A percentile compares a stretch with the other conserved stretches of the same genome.
phyloP scores from a whole-genome alignment of 495 filamentous ascomycete genomes.

The Penicillium silybi region DNA sequence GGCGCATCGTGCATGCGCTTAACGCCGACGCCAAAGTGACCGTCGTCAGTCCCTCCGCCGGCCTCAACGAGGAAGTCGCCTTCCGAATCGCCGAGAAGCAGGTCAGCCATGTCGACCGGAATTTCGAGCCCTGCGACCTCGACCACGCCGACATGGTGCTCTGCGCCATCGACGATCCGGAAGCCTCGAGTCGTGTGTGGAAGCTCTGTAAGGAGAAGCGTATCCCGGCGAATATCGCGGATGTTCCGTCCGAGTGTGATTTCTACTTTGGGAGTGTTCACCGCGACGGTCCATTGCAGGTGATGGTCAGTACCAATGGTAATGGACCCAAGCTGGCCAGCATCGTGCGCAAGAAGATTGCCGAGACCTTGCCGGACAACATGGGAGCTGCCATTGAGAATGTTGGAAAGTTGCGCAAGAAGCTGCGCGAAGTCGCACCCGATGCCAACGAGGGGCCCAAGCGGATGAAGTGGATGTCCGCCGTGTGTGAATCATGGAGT shows the following conservation, averaged over 20 bases:
- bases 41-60: conserved; percentile 71
- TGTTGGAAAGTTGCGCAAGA: conserved; percentile 74
- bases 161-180: conserved; percentile 87
- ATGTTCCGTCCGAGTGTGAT: conserved; percentile 94
- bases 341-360: conserved; percentile 80
- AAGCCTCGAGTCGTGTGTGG: conserved; percentile 81
- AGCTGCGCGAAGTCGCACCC: conserved; percentile 74
- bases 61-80: conserved; percentile 83
- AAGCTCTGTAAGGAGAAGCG: conserved; percentile 80
- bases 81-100: conserved; percentile 70
- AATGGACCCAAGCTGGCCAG: conserved; percentile 92
- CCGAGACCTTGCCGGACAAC: conserved; percentile 65
- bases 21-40: conserved; percentile 92
- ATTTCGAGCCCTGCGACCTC: conserved; percentile 77
- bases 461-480: conserved; percentile 95
- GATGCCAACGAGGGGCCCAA: conserved; percentile 69
- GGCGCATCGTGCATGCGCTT: conserved; percentile 85
- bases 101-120: conserved; percentile 72
- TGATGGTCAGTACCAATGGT: conserved; percentile 98
- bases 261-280: conserved; percentile 98
- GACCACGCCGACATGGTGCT: conserved; percentile 81
- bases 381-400: conserved; percentile 79
- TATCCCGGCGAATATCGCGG: conserved; percentile 92
- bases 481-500: conserved; percentile 81
- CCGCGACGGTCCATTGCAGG: conserved; percentile 89